phyloP scores from a whole-genome alignment of 805 yeast species.

The Metschnikowia similis region DNA sequence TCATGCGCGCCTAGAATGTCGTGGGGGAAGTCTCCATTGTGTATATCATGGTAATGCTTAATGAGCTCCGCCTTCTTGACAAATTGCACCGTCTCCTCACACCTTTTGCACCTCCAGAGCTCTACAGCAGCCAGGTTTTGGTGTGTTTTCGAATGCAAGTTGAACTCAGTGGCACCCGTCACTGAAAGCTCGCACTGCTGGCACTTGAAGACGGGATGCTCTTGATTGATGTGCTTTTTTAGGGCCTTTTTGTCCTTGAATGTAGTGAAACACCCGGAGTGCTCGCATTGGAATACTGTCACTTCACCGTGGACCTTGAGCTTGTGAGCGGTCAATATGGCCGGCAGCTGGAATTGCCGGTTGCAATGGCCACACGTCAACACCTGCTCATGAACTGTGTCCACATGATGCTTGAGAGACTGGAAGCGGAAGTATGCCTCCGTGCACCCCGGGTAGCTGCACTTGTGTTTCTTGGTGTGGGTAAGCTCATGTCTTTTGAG shows the following conservation, averaged over 20 bases:
- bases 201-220: conserved; percentile 70
- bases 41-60: conserved; percentile 52
- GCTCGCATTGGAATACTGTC: conserved; percentile 57
- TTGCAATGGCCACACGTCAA: conserved; percentile 62
- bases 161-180: conserved; percentile 66
- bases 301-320: conserved; percentile 58
- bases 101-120: conserved; percentile 63
- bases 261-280: conserved; percentile 52
- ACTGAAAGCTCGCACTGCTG: conserved; percentile 63
- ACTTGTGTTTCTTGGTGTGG: conserved; percentile 50
- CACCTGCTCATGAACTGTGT: conserved; percentile 54
- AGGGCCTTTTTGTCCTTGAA: conserved; percentile 73
- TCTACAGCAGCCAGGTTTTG: conserved; percentile 36
- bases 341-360: conserved; percentile 59
- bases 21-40: conserved; percentile 37
- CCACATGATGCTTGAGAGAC: conserved; percentile 67
- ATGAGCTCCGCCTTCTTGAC: conserved; percentile 54
- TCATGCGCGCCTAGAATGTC: conserved; percentile 27
- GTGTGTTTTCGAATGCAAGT: conserved; percentile 69
- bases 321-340: conserved; percentile 62
- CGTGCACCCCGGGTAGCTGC: conserved; percentile 58
- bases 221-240: conserved; percentile 64
- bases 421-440: conserved; percentile 73
- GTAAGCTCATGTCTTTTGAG: conserved; percentile 77
- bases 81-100: conserved; percentile 40